Percentiles rank a stretch among this genome's conserved stretches.
Evolutionary conservation across 2,329 filamentous ascomycete species (phyloP).

Genomic region (Dryadomyces quercus-mongolicae): DNA sequence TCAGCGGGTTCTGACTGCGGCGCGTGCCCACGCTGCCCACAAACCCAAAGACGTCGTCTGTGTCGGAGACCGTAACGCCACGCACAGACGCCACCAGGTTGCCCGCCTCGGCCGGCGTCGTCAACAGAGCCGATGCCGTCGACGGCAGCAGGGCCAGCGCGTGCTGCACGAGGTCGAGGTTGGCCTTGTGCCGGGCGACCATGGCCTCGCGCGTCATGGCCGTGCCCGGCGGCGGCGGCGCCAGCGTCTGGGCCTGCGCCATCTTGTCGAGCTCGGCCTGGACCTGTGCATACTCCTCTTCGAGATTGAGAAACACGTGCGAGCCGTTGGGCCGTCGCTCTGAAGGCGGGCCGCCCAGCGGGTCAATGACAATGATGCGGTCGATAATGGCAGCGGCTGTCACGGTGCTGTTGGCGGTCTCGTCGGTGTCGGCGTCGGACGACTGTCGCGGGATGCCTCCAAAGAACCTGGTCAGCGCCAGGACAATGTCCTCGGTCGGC

Average conservation of each 20-base stretch:
- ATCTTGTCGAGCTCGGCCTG: constrained; percentile 41
- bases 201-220: constrained; percentile 11
- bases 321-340: constrained; percentile 46
- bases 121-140: constrained; percentile 77
- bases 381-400: constrained; percentile 51
- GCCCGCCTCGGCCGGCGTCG: constrained; percentile 74
- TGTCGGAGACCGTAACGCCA: background rate
- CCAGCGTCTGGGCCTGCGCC: background rate
- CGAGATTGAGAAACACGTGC: constrained; percentile 84
- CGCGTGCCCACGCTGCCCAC: constrained; percentile 41
- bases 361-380: constrained; percentile 78
- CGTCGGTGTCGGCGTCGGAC: background rate
- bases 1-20: constrained; percentile 63
- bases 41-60: constrained; percentile 33
- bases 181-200: constrained; percentile 44
- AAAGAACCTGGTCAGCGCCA: constrained; percentile 67
- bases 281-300: constrained; percentile 72
- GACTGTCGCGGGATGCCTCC: constrained; percentile 44
- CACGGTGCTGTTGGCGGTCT: background rate
- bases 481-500: constrained; percentile 49
- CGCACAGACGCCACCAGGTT: constrained; percentile 24
- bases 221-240: background rate
- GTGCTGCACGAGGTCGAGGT: constrained; percentile 59
- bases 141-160: constrained; percentile 67
- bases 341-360: constrained; percentile 72